Evolutionary conservation across 2,329 filamentous ascomycete species (phyloP), one percentile per base, ranked within the genome.

Genomic region (Ophiocordyceps camponoti-floridani): DNA sequence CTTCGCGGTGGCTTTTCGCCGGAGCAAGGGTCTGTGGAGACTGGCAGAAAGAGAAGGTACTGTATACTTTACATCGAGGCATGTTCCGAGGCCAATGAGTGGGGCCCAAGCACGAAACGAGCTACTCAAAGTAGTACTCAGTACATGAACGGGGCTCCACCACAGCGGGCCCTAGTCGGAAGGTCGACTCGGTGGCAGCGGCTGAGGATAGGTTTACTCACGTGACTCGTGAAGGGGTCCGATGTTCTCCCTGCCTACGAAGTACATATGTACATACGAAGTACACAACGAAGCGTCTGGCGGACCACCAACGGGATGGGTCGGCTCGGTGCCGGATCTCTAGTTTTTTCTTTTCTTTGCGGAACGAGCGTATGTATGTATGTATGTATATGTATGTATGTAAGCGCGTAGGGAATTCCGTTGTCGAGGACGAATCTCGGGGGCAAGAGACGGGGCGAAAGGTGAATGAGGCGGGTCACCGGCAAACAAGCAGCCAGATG

Each of bases 31-130:
- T 44, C 43, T 38, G 33, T 37, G 33, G 33, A 23, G 40, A 12
- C n/a, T n/a, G 40, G 18, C 40, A 41, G 54, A 53, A 53, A 4
- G 13, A 5, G 33, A 4, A 37, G 14, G 33, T 37, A 37, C 13
- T n/a, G 2, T 5, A 8, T 37, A 37, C 33, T 8, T 3, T 37
- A 8, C 7, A 8, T n/a, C 13, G 13, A 37, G 13, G 9, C 12
- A 13, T 16, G 33, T 4, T 16, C 33, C 13, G 33, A 5, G 13
- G 13, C 12, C n/a, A 37, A n/a, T 5, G n/a, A n/a, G n/a, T n/a
- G n/a, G n/a, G n/a, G 3, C 10, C 4, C 14, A 5, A n/a, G 10
- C 4, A n/a, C 6, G 11, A 14, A n/a, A 6, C 12, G 33, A 35
- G 31, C 14, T 13, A 13, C 31, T 13, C 10, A 14, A 13, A 35